These are phyloP conservation scores for Amaranthus cruentus DNA, from an alignment of 148 eudicot species.

Conservation along the genomic window DNA sequence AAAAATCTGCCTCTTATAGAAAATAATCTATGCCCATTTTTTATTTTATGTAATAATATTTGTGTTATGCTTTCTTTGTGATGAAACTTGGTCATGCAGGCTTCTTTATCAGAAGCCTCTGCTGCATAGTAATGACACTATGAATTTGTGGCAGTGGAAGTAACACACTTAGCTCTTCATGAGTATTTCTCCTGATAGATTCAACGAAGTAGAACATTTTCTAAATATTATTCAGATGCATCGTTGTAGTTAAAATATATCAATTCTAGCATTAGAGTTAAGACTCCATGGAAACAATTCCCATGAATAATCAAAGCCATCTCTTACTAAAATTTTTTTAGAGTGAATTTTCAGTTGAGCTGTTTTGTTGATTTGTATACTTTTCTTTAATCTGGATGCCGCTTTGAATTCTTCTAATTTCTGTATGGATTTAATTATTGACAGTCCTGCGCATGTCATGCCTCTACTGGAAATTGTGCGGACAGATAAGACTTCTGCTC, in stretches of 20 bases:
- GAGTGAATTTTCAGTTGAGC: not conserved
- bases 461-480: conserved; percentile 91
- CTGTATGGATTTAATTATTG: conserved; percentile 26
- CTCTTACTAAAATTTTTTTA: not conserved
- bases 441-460: conserved; percentile 96
- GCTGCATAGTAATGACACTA: not conserved
- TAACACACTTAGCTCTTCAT: not conserved
- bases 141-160: not conserved
- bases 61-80: not conserved
- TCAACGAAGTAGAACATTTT: not conserved
- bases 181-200: not conserved
- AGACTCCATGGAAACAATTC: not conserved
- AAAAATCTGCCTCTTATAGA: not conserved
- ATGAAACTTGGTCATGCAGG: not conserved
- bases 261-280: not conserved
- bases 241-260: not conserved
- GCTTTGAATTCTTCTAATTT: conserved; percentile 6
- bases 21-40: not conserved
- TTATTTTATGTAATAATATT: not conserved
- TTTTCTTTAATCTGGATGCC: not conserved
- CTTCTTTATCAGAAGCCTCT: not conserved
- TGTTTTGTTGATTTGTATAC: not conserved
- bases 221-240: not conserved
- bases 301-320: not conserved
- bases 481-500: conserved; percentile 84